phyloP scores from a whole-genome alignment of 371 early-diverging fungal genomes.

The Mucor indicus region DNA sequence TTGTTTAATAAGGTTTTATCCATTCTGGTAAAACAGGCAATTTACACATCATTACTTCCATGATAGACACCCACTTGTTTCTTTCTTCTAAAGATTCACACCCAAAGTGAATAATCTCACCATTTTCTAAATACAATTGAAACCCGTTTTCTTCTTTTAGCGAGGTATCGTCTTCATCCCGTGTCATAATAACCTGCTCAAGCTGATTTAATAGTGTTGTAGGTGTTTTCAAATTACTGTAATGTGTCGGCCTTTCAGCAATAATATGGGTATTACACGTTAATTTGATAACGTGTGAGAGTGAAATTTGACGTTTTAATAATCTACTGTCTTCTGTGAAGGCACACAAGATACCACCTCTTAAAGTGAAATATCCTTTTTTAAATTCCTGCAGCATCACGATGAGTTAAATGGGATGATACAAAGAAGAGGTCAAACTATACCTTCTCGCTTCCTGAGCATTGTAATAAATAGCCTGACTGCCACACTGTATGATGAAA shows the following conservation, averaged over 20 bases:
- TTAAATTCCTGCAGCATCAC: no score
- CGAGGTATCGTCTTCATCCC: not conserved
- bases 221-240: not conserved
- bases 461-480: constrained; percentile 33
- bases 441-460: constrained; percentile 32
- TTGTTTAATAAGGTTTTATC: no score
- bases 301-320: not conserved
- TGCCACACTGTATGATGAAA: constrained; percentile 35
- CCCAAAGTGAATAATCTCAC: constrained; percentile 3
- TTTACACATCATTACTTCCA: constrained; percentile 13
- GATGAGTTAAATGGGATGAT: not conserved
- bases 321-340: no score
- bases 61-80: constrained; percentile 10
- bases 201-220: not conserved
- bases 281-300: constrained; percentile 5
- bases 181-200: not conserved
- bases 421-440: not conserved
- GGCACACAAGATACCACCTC: no score
- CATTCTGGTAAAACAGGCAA: constrained; percentile 15
- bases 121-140: constrained; percentile 9
- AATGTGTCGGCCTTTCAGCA: not conserved
- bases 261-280: constrained; percentile 2
- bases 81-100: constrained; percentile 12
- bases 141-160: not conserved
- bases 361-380: no score